phyloP scores from a whole-genome alignment of 1,139 yeast genomes.

The Yamadazyma pseudoaaseri region DNA sequence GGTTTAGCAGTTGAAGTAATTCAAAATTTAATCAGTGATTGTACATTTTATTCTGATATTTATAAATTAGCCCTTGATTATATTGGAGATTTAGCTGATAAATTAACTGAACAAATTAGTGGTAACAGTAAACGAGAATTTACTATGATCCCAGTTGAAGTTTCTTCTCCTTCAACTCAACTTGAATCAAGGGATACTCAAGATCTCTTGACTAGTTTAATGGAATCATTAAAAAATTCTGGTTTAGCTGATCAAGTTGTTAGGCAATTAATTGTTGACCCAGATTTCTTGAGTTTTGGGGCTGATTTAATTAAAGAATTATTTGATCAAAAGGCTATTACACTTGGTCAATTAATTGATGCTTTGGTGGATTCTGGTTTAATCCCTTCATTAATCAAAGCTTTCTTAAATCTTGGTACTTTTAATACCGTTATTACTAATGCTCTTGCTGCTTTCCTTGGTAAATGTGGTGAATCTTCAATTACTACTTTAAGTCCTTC shows the following conservation, averaged over 20 bases:
- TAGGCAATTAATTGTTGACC: conserved; percentile 38
- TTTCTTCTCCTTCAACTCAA: conserved; percentile 5
- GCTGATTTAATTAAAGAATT: conserved; percentile 36
- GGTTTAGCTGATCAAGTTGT: conserved; percentile 46
- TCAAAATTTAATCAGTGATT: conserved; percentile 36
- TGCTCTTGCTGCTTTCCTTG: conserved; percentile 48
- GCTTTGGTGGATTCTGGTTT: conserved; percentile 40
- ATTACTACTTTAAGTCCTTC: conserved; percentile 23
- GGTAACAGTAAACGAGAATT: conserved; percentile 23
- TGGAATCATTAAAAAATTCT: conserved; percentile 46
- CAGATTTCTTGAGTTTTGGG: conserved; percentile 41
- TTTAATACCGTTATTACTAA: conserved; percentile 41
- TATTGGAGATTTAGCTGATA: conserved; percentile 30
- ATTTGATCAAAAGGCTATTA: conserved; percentile 30
- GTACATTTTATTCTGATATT: conserved; percentile 42
- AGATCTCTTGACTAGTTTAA: conserved; percentile 32
- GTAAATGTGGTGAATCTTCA: conserved; percentile 36
- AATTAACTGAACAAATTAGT: conserved; percentile 24
- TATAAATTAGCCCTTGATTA: conserved; percentile 34
- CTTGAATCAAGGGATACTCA: conserved; percentile 15
- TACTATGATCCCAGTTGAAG: conserved; percentile 8
- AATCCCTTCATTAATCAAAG: conserved; percentile 36
- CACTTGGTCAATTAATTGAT: conserved; percentile 25
- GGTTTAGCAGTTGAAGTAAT: conserved; percentile 44
- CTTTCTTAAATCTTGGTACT: conserved; percentile 41